These are phyloP conservation scores for Didymella sp. DNA, from an alignment of 2,329 filamentous ascomycete genomes.

Conservation along the genomic window DNA sequence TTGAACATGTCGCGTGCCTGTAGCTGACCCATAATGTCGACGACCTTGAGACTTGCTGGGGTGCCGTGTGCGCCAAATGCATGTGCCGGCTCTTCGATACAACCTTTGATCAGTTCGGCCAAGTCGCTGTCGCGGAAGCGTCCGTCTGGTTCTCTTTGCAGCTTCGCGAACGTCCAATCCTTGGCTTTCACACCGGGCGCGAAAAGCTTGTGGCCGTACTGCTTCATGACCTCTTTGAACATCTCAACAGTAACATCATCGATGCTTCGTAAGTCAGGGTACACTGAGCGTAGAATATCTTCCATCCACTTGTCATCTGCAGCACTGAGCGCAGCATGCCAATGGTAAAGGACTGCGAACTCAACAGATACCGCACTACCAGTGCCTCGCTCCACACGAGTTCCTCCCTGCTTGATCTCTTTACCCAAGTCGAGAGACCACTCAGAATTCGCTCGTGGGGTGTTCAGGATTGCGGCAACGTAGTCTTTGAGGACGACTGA, in stretches of 20 bases:
- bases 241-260: slow-evolving; percentile 43
- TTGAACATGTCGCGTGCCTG: slow-evolving; percentile 76
- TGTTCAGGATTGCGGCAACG: slow-evolving; percentile 76
- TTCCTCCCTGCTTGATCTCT: slow-evolving; percentile 63
- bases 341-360: slow-evolving; percentile 86
- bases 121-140: slow-evolving; percentile 77
- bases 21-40: slow-evolving; percentile 80
- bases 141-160: slow-evolving; percentile 69
- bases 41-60: slow-evolving; percentile 72
- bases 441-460: slow-evolving; percentile 73
- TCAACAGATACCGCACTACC: slow-evolving; percentile 85
- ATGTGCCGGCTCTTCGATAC: slow-evolving; percentile 71
- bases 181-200: slow-evolving; percentile 64
- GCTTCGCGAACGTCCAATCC: slow-evolving; percentile 70
- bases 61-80: slow-evolving; percentile 69
- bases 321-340: slow-evolving; percentile 78
- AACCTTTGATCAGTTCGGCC: slow-evolving; percentile 69
- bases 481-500: slow-evolving; percentile 79
- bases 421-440: slow-evolving; percentile 81
- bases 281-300: slow-evolving; percentile 49
- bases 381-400: slow-evolving; percentile 67
- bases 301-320: slow-evolving; percentile 82
- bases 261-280: slow-evolving; percentile 38
- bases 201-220: slow-evolving; percentile 60
- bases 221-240: slow-evolving; percentile 49